Base-by-base conservation (phyloP, 2,329 filamentous ascomycete species). In the Coniochaeta sp. region DNA sequence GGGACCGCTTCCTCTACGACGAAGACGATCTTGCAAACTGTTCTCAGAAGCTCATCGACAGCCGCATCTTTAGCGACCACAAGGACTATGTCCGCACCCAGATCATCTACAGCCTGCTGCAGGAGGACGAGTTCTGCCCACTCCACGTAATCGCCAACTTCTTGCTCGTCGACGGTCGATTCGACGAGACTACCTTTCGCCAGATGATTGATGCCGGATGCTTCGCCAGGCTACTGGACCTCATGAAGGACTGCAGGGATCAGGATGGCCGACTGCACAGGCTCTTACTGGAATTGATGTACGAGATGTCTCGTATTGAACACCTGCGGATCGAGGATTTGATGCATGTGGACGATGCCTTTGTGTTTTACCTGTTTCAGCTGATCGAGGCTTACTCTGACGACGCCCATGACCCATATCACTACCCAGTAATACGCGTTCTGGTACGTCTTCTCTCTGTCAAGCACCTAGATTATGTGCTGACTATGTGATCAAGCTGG, bases 301-400 rank as follows among this genome's bases (percentile, higher is more conserved):
- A 96, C 75, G 95, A 98, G 78, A 97, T 97, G 89, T 93, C 91
- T 52, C 85, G 96, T 62, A 91, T 98, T 71, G 92, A 98, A 74
- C 84, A 87, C 63, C 77, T 99, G 62, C 87, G 84, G 59, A 77
- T 82, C 62, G 86, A 91, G 65, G 93, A 99, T 71, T 76, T 99
- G 65, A 68, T 84, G 75, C 90, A 84, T 60, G 89, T 89, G 32
- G 82, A 88, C 65, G 95, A 99, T 70, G 82, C 82, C 57, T 97
- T 99, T 72, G 82, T 98, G 61, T 81, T 85, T 38, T 89, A 90
- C 69, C 84, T 99, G 10, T 92, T 98, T 69, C 83, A 88, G 65
- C 87, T 96, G 60, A 93, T 97, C 69, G 93, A 98, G 75, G 84
- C 90, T 63, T 80, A 93, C 5, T 95, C 91, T 7, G 87, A 93